Base-by-base conservation (phyloP, 116 monocot genomes). In the Cymodocea nodosa region DNA sequence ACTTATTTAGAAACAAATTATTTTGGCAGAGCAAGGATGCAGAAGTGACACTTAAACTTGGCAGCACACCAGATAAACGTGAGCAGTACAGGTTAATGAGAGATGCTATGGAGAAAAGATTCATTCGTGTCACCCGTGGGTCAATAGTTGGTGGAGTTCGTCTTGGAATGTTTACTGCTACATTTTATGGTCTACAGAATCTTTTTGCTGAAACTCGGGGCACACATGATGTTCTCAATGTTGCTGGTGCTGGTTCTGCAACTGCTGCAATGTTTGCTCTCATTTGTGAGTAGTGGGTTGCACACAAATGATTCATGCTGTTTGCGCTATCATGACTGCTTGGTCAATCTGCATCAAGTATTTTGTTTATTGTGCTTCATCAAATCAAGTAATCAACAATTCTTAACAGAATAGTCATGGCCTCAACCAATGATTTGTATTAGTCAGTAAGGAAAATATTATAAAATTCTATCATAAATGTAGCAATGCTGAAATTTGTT, bases 41-140 rank as follows among this genome's bases (percentile, higher is more conserved):
- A 57, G 97, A 97, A 71, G 91, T 91, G 24, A 84, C 88, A 85
- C 58, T 97, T 63, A 97, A 97, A 68, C 88, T 97, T 56, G 97
- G 97, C 50, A 91, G 91, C 76, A 97, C 97, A 11, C 70, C 87
- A 48, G 88, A 95, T 65, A 91, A 97, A 69, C 81, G 97, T 54
- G 97, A 97, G 70, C 88, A 97, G 58, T 97, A 97, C 67, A 83
- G 80, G 75, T 68, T 97, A 73, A 97, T 97, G 91, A 83, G 97
- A 64, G 97, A 97, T 77, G 97, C 91, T 22, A 97, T 97, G 91
- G 97, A 97, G 84, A 97, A 97, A 56, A 85, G 91, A 52, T 97
- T 91, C 60, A 55, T 88, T 50, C 73, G 85, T 35, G 80, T 97
- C 1, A 75, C 97, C 39, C 85, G 82, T 60, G 91, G 91, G 49